Evolutionary conservation across 2,329 filamentous ascomycete genomes (phyloP), one percentile per base, ranked within the genome.

Genomic region (Sclerotinia trifoliorum): DNA sequence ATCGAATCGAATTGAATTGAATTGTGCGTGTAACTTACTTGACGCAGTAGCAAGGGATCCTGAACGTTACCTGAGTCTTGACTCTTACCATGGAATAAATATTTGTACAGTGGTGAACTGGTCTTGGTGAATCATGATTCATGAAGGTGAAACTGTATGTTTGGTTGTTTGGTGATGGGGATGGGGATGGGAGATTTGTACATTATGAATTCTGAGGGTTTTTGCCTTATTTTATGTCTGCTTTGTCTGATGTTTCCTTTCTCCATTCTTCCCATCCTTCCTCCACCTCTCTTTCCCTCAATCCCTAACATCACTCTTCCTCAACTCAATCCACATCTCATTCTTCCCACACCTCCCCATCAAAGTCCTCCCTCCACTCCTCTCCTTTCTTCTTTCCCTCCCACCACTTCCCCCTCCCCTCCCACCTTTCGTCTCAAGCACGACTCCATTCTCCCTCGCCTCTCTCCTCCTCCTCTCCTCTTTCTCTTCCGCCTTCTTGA

Each of bases 371-470:
- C 80, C 78, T 73, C 74, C 77, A 65, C 77, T 72, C 69, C 75
- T 69, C 63, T 78, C 83, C 66, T 80, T 81, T 66, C 78, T 81
- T 68, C 66, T 55, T 39, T 86, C 81, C 78, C 87, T 81, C 71
- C 87, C 83, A 79, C 85, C 80, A 77, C 78, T 78, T 72, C 74
- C 77, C 64, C 77, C 72, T 69, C 75, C 69, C 60, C 78, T 83
- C 66, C 80, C 81, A 66, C 78, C 81, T 68, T 78, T 80, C 70
- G 83, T 84, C 82, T 98, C 95, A 46, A 98, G 81, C 61, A 98
- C 88, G 74, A 98, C 89, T 7, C 94, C 95, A 74, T 94, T 96
- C 83, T 98, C 94, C 76, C 85, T 87, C 2, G 95, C 95, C 78
- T 97, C 92, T 52, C 83, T 83, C 49, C 94, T 83, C 64, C 94